Evolutionary conservation across 2,329 filamentous ascomycete genomes (phyloP).

Genomic region (Aspergillus neoniger): DNA sequence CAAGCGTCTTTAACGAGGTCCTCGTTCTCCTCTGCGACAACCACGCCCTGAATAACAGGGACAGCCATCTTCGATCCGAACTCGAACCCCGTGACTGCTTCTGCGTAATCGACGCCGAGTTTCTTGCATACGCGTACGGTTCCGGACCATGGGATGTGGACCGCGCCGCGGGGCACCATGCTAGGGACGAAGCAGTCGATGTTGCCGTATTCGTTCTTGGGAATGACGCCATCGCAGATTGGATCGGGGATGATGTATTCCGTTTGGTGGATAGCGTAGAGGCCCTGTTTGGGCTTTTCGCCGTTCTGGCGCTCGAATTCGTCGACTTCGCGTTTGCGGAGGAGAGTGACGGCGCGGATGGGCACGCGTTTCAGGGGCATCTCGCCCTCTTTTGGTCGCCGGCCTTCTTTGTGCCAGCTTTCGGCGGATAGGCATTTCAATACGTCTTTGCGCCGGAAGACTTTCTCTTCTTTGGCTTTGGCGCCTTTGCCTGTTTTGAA

Average conservation of each 20-base stretch:
- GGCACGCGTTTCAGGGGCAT: constrained; percentile 82
- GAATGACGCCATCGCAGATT: constrained; percentile 80
- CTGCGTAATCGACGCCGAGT: constrained; percentile 83
- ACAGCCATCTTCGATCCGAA: constrained; percentile 94
- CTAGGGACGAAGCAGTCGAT: constrained; percentile 93
- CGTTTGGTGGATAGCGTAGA: constrained; percentile 83
- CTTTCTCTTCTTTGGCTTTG: constrained; percentile 72
- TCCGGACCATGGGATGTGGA: constrained; percentile 78
- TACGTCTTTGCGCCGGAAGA: constrained; percentile 78
- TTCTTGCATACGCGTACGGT: constrained; percentile 79
- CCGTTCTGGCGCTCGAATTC: constrained; percentile 79
- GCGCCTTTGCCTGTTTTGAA: constrained; percentile 77
- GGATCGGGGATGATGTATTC: constrained; percentile 93
- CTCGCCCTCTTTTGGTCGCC: constrained; percentile 70
- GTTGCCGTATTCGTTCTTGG: constrained; percentile 93
- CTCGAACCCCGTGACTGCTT: constrained; percentile 94
- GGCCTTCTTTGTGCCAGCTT: constrained; percentile 96
- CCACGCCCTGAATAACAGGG: constrained; percentile 85
- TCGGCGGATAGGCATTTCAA: constrained; percentile 86
- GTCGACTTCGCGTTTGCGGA: constrained; percentile 83
- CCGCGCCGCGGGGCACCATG: constrained; percentile 84
- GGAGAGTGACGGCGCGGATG: constrained; percentile 85
- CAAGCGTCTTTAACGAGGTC: constrained; percentile 75
- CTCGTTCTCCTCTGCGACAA: constrained; percentile 79
- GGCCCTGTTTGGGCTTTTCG: constrained; percentile 79